phyloP scores from a whole-genome alignment of 192 early-diverging fungal species.

The Obelidium mucronatum region DNA sequence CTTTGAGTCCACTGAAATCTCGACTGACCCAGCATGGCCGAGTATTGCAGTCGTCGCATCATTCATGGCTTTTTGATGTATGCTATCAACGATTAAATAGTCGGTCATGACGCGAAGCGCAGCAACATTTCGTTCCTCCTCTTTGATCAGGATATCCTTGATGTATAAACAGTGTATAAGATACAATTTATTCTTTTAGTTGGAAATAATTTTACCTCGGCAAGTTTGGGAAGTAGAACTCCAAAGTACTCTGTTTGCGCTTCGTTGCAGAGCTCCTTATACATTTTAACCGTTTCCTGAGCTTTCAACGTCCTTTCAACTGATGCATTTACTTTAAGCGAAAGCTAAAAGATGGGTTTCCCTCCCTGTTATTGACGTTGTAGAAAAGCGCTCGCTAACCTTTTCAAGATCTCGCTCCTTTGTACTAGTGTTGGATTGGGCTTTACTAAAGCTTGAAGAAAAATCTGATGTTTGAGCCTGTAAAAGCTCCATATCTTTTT shows the following conservation, averaged over 20 bases:
- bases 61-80: slow-evolving; percentile 23
- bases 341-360: slow-evolving; percentile 23
- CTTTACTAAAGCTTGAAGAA: slow-evolving; percentile 34
- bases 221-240: slow-evolving; percentile 43
- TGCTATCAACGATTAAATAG: slow-evolving; percentile 41
- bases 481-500: slow-evolving; percentile 42
- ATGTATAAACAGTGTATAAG: no score
- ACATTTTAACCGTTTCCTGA: slow-evolving; percentile 48
- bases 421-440: slow-evolving; percentile 24
- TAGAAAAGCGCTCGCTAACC: slow-evolving; percentile 24
- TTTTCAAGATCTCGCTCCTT: slow-evolving; percentile 52
- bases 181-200: not conserved
- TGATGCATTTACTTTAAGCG: slow-evolving; percentile 37
- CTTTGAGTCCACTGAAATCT: slow-evolving; percentile 42
- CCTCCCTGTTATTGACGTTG: not conserved
- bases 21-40: slow-evolving; percentile 25
- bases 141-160: slow-evolving; percentile 32
- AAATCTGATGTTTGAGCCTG: slow-evolving; percentile 35
- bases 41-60: slow-evolving; percentile 14
- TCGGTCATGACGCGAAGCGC: slow-evolving; percentile 45
- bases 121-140: slow-evolving; percentile 36
- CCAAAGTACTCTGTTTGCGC: slow-evolving; percentile 53
- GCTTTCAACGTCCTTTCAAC: slow-evolving; percentile 47
- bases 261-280: slow-evolving; percentile 43
- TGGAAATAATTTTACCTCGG: slow-evolving; percentile 17